Conservation (phyloP, 164 flowering plant species). For the Pachysandra terminalis region DNA sequence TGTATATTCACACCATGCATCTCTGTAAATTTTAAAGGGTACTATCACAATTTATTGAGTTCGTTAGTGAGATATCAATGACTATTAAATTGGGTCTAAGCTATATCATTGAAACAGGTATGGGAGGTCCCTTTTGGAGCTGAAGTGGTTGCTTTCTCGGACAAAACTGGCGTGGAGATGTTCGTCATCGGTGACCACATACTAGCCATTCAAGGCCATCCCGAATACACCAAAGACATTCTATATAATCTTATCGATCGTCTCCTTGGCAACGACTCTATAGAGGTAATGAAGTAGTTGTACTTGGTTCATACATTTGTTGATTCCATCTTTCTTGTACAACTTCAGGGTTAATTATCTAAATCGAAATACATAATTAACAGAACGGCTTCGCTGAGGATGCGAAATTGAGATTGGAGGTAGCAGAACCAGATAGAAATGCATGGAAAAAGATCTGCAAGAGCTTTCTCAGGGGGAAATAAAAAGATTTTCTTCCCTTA, state of each 20-base stretch:
- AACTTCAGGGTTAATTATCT: background rate
- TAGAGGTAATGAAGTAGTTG: conserved; percentile 38
- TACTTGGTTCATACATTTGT: background rate
- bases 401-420: conserved; percentile 39
- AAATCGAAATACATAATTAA: background rate
- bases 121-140: conserved; percentile 65
- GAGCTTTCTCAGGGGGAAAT: conserved; percentile 37
- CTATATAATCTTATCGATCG: conserved; percentile 59
- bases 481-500: too few relatives aligned
- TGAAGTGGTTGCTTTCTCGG: conserved; percentile 59
- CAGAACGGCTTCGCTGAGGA: conserved; percentile 54
- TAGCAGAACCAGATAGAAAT: conserved; percentile 52
- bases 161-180: conserved; percentile 74
- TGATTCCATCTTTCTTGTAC: background rate
- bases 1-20: too few relatives aligned
- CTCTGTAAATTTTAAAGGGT: background rate
- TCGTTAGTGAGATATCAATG: background rate
- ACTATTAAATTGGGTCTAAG: background rate
- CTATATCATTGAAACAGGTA: conserved; percentile 30
- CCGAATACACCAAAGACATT: conserved; percentile 77
- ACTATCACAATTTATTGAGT: background rate
- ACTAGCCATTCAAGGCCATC: conserved; percentile 87
- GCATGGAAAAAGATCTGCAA: conserved; percentile 59
- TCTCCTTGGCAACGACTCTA: conserved; percentile 31
- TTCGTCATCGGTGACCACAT: conserved; percentile 50